phyloP scores from a whole-genome alignment of 1,284 basidiomycete species.

The Neotropicomus parvogracilis region DNA sequence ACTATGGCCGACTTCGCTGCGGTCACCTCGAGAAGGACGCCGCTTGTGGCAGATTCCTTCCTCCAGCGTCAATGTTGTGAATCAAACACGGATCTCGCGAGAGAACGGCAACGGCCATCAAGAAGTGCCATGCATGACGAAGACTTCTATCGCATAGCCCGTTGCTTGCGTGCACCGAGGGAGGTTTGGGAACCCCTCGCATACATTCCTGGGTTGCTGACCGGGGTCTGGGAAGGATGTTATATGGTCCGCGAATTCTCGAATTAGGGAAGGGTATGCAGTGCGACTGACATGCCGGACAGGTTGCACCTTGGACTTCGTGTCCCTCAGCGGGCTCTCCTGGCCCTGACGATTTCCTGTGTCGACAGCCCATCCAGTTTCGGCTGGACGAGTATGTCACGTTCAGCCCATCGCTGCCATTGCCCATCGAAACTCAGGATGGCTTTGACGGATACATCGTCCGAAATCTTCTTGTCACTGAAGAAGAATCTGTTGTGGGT shows the following conservation, averaged over 20 bases:
- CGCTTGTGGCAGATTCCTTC: slow-evolving; percentile 44
- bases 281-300: slow-evolving; percentile 18
- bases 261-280: slow-evolving; percentile 13
- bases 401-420: slow-evolving; percentile 32
- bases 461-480: slow-evolving; percentile 21
- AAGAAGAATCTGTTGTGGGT: slow-evolving; percentile 28
- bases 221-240: slow-evolving; percentile 55
- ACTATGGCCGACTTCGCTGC: slow-evolving; percentile 48
- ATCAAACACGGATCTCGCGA: slow-evolving; percentile 33
- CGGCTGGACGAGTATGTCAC: slow-evolving; percentile 30
- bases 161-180: slow-evolving; percentile 15
- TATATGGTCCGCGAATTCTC: slow-evolving; percentile 44
- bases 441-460: slow-evolving; percentile 29
- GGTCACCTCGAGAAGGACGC: slow-evolving; percentile 34
- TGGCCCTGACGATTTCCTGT: slow-evolving; percentile 27
- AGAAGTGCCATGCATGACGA: slow-evolving; percentile 39
- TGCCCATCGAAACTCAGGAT: slow-evolving; percentile 24
- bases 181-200: slow-evolving; percentile 29
- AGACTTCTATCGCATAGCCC: slow-evolving; percentile 39
- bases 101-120: slow-evolving; percentile 34
- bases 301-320: slow-evolving; percentile 30
- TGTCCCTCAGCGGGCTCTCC: slow-evolving; percentile 15
- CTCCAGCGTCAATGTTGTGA: slow-evolving; percentile 27
- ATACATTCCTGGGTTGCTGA: slow-evolving; percentile 43
- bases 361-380: slow-evolving; percentile 36